Evolutionary conservation across 108 stramenopile species (phyloP), one percentile per base, ranked within the genome.

Genomic region (Pseudonitzschia multiseries): DNA sequence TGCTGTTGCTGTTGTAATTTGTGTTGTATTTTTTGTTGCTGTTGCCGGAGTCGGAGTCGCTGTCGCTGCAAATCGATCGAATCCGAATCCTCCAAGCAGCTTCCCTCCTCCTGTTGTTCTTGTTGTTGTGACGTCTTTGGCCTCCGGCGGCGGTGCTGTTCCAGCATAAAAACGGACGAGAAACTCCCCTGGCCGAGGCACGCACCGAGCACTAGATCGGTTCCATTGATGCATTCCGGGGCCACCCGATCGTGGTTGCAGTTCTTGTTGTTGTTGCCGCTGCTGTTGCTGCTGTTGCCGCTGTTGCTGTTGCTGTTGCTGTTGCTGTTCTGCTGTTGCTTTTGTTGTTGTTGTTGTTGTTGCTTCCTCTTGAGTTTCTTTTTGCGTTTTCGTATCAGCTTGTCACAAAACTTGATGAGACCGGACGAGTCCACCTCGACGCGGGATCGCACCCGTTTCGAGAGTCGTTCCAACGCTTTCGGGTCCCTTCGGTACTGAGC

Each of bases 181-280:
- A 52, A 52, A 52, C 52, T 52, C n/a, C 52, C 52, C 52, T 52
- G 52, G 4, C 52, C 52, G 14, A 52, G 52, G 52, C 52, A 52
- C 4, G 17, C n/a, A 5, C 52, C 52, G 13, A 52, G n/a, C 52
- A 52, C 4, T 5, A 52, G 52, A 20, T 52, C 52, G 13, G 52
- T n/a, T 20, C n/a, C 52, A 5, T 18, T 21, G n/a, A 52, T 21
- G n/a, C 17, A n/a, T 52, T 52, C n/a, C 18, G 52, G 52, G 18
- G 52, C 52, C 4, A 17, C 52, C 52, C 17, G 5, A 52, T 18
- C 18, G 17, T 21, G 8, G 52, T 52, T 52, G 14, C 5, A 18
- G 17, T 18, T 17, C n/a, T 52, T 52, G 52, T 52, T 52, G 13
- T 18, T 52, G n/a, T 52, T 52, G 13, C 18, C 5, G 52, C 5